Percentiles rank a stretch among this genome's conserved stretches.
These are phyloP conservation scores for Pleurotus citrinopileatus DNA, from an alignment of 768 basidiomycete species.

Conservation along the genomic window DNA sequence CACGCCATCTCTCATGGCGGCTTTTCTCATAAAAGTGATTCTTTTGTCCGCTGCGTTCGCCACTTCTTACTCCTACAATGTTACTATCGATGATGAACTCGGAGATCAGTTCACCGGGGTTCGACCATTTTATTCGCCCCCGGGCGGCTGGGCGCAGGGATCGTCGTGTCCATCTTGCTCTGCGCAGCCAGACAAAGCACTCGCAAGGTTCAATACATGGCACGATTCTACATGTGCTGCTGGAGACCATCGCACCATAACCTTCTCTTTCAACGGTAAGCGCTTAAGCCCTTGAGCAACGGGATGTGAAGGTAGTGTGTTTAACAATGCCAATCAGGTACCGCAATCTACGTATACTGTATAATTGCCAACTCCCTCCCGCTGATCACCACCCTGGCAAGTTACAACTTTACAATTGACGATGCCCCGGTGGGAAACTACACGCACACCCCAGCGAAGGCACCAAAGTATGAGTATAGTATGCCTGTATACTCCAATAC, in stretches of 20 bases:
- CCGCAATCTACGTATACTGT: slow-evolving; percentile 2
- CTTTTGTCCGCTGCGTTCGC: too few relatives aligned
- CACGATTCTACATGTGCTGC: background rate
- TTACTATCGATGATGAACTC: slow-evolving; percentile 3
- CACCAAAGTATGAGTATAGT: background rate
- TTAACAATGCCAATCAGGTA: too few relatives aligned
- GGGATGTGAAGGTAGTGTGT: too few relatives aligned
- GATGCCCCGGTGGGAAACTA: background rate
- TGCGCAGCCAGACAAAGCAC: background rate
- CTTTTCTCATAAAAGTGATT: too few relatives aligned
- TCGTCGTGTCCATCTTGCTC: background rate
- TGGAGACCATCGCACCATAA: background rate
- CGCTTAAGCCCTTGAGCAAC: background rate
- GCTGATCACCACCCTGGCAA: background rate
- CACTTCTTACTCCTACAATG: too few relatives aligned
- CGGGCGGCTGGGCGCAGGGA: background rate
- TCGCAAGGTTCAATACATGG: background rate
- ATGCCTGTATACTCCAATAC: slow-evolving; percentile 3
- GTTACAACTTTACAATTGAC: background rate
- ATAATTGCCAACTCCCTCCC: background rate
- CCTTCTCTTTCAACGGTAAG: slow-evolving; percentile 3
- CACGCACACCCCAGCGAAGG: background rate
- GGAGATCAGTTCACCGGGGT: background rate
- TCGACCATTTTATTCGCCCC: background rate
- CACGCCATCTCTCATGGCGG: too few relatives aligned